A percentile compares a stretch with the other conserved stretches of the same genome.
These are phyloP conservation scores for Ramaria rubella DNA, from an alignment of 768 basidiomycete species.

Conservation along the genomic window DNA sequence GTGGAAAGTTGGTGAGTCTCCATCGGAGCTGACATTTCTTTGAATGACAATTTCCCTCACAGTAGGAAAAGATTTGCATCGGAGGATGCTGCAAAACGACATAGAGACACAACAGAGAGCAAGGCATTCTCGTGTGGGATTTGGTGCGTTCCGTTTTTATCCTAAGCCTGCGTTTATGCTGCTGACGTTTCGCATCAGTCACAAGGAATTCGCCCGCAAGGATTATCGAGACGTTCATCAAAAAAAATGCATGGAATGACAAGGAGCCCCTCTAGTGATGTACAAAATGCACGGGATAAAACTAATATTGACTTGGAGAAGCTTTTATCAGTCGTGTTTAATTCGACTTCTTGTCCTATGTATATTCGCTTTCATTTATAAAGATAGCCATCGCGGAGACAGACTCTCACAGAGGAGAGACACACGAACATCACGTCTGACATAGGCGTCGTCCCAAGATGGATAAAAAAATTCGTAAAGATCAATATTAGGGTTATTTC, in stretches of 20 bases:
- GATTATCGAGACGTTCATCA: conserved; percentile 7
- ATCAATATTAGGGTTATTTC: no score
- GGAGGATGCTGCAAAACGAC: conserved; percentile 7
- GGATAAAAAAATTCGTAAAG: no score
- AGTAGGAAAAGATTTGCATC: conserved; percentile 7
- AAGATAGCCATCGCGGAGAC: no score
- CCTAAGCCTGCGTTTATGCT: neutral
- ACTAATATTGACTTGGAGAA: no score
- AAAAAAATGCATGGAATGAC: neutral
- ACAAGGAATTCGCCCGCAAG: conserved; percentile 1
- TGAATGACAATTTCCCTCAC: neutral
- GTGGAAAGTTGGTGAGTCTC: conserved; percentile 2
- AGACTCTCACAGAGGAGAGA: no score
- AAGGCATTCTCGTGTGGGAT: neutral
- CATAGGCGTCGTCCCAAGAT: no score
- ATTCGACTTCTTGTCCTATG: no score
- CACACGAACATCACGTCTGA: no score
- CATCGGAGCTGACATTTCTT: neutral
- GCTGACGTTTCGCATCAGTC: neutral
- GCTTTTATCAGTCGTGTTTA: no score
- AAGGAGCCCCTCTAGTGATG: no score
- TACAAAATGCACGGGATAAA: no score
- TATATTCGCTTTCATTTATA: no score
- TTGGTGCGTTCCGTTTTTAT: neutral
- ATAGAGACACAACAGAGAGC: conserved; percentile 4